A percentile compares a stretch with the other conserved stretches of the same genome.
Conservation (phyloP, 176 grass and related monocot genomes). For the maize (Zea mays) region Zm-B73-REFERENCE-NAM-5.0 NC_050104.1:17879501-17880000, state of each 20-base stretch:
- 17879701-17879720: not conserved
- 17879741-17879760: not conserved
- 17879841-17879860: too few relatives aligned
- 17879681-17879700: conserved; percentile 19
- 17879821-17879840: too few relatives aligned
- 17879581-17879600: not conserved
- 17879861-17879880: too few relatives aligned
- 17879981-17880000: too few relatives aligned
- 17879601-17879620: not conserved
- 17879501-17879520: conserved; percentile 15
- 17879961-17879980: too few relatives aligned
- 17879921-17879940: too few relatives aligned
- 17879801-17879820: conserved; percentile 42
- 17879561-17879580: conserved; percentile 10
- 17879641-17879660: not conserved
- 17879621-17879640: not conserved
- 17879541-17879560: too few relatives aligned
- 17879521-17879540: conserved; percentile 29
- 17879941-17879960: too few relatives aligned
- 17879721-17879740: not conserved
- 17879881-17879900: too few relatives aligned
- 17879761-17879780: not conserved
- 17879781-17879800: conserved; percentile 11
- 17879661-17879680: not conserved
- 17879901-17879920: too few relatives aligned